Evolutionary conservation across 805 yeast genomes (phyloP), one percentile per base, ranked within the genome.

Genomic region (Brettanomyces anomalus): DNA sequence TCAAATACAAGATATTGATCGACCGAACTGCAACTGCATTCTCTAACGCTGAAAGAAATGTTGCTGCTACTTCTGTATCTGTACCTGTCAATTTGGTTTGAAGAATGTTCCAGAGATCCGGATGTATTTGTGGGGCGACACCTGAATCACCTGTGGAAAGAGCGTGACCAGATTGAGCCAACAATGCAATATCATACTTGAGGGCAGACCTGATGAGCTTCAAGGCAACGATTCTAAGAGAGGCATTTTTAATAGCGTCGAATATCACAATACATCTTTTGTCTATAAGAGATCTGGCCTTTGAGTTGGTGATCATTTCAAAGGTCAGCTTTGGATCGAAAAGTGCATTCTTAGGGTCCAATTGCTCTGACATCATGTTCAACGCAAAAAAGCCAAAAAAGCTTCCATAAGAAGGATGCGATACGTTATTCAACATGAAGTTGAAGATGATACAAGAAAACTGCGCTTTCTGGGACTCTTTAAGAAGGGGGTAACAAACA

Each of bases 401-500:
- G 3, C 42, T 32, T 10, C 63, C 62, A 40, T 51, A 53, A 30
- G 47, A 47, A 1, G 53, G 49, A 20, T 51, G 42, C 7, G 47
- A 38, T 20, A 55, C 44, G 41, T 46, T 50, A 39, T 68, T 69
- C 28, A 77, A 60, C 40, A 77, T 66, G 49, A 65, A 70, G 38
- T 69, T 65, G 10, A 79, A 72, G 4, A 77, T 57, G 41, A 72
- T 72, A 37, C 77, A 72, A 2, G 72, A 71, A 41, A 77, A 67
- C 35, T 75, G 76, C 32, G 75, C 75, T 40, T 65, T 65, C 46
- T 77, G 79, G 0, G 81, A 60, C 1, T 66, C 64, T 1, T 69
- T 55, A 31, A 80, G 56, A 2, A 79, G 41, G 16, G 42, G 37
- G 11, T 50, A 45, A 32, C 77, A 65, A 1, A 70, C 60, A 18